Evolutionary conservation across 192 early-diverging fungal genomes (phyloP).

Genomic region (Gamsiella multidivaricata): DNA sequence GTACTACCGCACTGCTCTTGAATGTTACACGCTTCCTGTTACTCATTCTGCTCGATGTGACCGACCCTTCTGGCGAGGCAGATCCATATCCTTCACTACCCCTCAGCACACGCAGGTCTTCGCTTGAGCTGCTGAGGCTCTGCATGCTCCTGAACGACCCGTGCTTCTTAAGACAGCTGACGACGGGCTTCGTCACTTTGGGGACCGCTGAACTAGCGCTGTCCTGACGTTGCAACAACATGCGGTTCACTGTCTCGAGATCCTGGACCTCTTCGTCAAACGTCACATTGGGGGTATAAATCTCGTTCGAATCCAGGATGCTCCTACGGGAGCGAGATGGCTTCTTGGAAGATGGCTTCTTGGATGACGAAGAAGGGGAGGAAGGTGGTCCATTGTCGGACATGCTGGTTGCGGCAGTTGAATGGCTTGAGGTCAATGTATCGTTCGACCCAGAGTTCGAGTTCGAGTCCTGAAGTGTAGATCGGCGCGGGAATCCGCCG

Average conservation of each 20-base stretch:
- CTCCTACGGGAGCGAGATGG: background rate
- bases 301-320: constrained; percentile 11
- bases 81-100: constrained; percentile 28
- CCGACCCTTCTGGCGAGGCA: background rate
- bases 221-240: constrained; percentile 26
- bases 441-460: constrained; percentile 42
- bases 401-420: constrained; percentile 20
- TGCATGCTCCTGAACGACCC: constrained; percentile 25
- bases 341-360: background rate
- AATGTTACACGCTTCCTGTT: constrained; percentile 33
- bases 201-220: background rate
- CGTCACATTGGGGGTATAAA: constrained; percentile 24
- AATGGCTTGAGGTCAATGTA: constrained; percentile 13
- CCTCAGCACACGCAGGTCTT: background rate
- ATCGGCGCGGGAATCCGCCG: constrained; percentile 28
- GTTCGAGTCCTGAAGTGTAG: constrained; percentile 25
- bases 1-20: constrained; percentile 15
- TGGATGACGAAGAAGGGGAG: background rate
- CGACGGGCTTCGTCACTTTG: constrained; percentile 31
- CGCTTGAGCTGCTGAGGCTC: constrained; percentile 7
- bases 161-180: constrained; percentile 46
- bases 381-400: constrained; percentile 14
- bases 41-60: background rate
- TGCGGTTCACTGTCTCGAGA: constrained; percentile 19
- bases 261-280: constrained; percentile 42